phyloP scores from a whole-genome alignment of 352 stramenopile species.

The Globisporangium cederbergense region DNA sequence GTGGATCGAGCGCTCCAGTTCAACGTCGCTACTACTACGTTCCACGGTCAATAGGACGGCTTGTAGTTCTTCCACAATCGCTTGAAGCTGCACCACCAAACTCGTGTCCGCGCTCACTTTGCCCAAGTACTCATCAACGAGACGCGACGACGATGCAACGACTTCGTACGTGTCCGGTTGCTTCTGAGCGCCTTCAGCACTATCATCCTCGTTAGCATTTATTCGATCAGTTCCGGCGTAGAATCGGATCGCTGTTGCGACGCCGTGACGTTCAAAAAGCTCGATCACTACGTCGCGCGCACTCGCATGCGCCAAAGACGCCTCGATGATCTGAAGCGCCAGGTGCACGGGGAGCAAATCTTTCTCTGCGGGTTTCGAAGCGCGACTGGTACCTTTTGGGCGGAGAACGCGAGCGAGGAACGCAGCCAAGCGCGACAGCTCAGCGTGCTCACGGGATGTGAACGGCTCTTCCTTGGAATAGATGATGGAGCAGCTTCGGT shows the following conservation, averaged over 20 bases:
- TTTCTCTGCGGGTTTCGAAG: constrained; percentile 16
- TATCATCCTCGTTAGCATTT: not conserved
- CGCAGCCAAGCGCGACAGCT: constrained; percentile 36
- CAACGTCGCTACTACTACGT: not conserved
- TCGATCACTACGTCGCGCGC: constrained; percentile 21
- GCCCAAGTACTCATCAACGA: constrained; percentile 44
- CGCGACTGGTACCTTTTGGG: constrained; percentile 27
- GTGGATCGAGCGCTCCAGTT: constrained; percentile 5
- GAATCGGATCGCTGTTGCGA: constrained; percentile 47
- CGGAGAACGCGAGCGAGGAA: constrained; percentile 59
- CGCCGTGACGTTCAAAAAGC: constrained; percentile 55
- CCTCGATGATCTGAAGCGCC: constrained; percentile 50
- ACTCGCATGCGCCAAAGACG: constrained; percentile 23
- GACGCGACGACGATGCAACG: constrained; percentile 26
- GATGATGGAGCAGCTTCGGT: constrained; percentile 41
- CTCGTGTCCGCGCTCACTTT: constrained; percentile 27
- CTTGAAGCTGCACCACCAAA: constrained; percentile 29
- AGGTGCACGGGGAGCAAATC: constrained; percentile 32
- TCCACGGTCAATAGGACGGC: not conserved
- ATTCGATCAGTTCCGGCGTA: constrained; percentile 24
- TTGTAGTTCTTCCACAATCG: constrained; percentile 28
- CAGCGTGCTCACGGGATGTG: constrained; percentile 23
- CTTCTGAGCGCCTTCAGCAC: not conserved
- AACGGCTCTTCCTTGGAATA: constrained; percentile 28
- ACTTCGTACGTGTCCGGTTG: constrained; percentile 22